phyloP scores from a whole-genome alignment of 768 basidiomycete species.

The Mycena albidolilacea region DNA sequence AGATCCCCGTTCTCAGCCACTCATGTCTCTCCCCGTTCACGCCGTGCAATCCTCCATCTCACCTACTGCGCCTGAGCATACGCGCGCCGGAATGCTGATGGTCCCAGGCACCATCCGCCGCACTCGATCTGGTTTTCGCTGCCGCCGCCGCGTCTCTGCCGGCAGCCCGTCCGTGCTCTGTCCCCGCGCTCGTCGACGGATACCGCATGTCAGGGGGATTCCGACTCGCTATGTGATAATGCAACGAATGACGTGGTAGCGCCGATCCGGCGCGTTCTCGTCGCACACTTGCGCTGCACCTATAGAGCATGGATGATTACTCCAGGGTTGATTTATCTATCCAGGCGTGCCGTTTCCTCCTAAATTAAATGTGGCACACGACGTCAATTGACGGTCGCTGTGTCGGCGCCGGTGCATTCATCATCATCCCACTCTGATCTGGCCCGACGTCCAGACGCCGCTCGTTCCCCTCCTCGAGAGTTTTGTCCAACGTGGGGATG shows the following conservation, averaged over 20 bases:
- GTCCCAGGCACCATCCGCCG: neutral
- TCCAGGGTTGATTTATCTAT: too few relatives aligned
- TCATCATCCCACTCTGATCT: slow-evolving; percentile 5
- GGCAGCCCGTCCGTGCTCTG: neutral
- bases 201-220: neutral
- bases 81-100: neutral
- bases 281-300: neutral
- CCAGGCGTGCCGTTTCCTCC: neutral
- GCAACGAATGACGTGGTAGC: neutral
- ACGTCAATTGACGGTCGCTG: slow-evolving; percentile 7
- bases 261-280: neutral
- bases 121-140: neutral
- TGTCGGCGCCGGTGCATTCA: neutral
- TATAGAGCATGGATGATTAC: too few relatives aligned
- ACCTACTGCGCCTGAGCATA: neutral
- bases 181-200: neutral
- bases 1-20: too few relatives aligned
- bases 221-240: neutral
- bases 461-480: slow-evolving; percentile 5
- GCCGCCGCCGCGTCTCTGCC: neutral
- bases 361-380: slow-evolving; percentile 15
- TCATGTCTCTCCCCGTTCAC: too few relatives aligned
- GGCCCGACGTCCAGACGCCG: neutral
- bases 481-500: neutral
- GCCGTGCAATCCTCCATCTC: neutral